Conservation (phyloP, 1,284 basidiomycete species). For the Sporisorium graminicola region DNA sequence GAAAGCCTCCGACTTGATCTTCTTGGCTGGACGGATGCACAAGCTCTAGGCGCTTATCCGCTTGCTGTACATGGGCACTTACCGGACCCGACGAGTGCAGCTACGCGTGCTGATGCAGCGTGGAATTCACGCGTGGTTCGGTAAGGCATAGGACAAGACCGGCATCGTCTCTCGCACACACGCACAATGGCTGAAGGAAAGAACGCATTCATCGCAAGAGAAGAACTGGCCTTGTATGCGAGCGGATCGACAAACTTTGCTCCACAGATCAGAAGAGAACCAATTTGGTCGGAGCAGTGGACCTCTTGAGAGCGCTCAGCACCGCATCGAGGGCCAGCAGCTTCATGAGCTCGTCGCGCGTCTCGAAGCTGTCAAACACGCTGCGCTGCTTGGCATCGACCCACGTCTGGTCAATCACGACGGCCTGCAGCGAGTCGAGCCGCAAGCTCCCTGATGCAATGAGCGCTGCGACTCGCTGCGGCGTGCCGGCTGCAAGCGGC, state of each 20-base stretch:
- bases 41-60: neutral
- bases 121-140: neutral
- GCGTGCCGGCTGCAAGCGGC: constrained; percentile 63
- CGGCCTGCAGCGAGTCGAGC: constrained; percentile 46
- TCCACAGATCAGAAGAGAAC: constrained; percentile 36
- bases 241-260: neutral
- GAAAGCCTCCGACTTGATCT: neutral
- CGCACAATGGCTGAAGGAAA: neutral
- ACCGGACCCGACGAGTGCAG: neutral
- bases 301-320: constrained; percentile 27
- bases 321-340: constrained; percentile 45
- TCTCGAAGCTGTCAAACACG: constrained; percentile 63
- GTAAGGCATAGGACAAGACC: neutral
- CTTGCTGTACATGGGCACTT: neutral
- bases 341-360: constrained; percentile 57
- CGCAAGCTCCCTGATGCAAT: constrained; percentile 48
- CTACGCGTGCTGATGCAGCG: neutral
- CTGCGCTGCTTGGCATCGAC: constrained; percentile 60
- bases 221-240: neutral
- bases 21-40: constrained; percentile 1
- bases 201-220: neutral
- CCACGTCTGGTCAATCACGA: constrained; percentile 64
- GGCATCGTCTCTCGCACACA: neutral
- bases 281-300: constrained; percentile 26
- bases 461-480: constrained; percentile 56